Evolutionary conservation across 129 eudicot genomes (phyloP).

Genomic region (Centaurea solstitialis): DNA sequence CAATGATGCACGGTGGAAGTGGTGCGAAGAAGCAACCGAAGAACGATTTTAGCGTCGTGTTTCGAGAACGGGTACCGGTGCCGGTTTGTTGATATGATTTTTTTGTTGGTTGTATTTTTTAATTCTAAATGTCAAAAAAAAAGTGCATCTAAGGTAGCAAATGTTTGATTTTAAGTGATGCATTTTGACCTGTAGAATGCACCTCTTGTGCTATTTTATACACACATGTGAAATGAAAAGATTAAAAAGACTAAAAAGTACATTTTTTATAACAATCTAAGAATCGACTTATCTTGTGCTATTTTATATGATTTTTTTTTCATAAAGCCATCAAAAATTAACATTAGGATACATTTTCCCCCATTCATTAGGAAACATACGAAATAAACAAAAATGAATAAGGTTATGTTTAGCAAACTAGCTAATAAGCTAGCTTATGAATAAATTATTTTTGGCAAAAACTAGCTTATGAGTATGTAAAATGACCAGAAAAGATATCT

Average conservation of each 20-base stretch:
- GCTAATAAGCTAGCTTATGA: too few species aligned
- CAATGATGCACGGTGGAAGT: conserved; percentile 71
- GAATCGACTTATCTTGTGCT: background rate
- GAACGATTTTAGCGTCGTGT: conserved; percentile 31
- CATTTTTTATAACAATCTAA: background rate
- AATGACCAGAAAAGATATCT: too few species aligned
- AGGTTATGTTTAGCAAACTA: too few species aligned
- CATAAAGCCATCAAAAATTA: background rate
- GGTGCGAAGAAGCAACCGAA: conserved; percentile 38
- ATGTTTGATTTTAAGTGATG: background rate
- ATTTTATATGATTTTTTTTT: too few species aligned
- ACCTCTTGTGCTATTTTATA: background rate
- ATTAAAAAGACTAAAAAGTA: background rate
- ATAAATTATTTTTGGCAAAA: too few species aligned
- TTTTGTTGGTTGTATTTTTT: background rate
- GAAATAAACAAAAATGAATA: too few species aligned
- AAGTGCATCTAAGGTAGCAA: background rate
- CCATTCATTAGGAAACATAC: too few species aligned
- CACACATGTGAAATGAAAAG: background rate
- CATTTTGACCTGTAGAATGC: conserved; percentile 5
- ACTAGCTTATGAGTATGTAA: too few species aligned
- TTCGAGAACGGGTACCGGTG: conserved; percentile 25
- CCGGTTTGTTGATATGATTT: conserved; percentile 30
- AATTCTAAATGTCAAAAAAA: background rate
- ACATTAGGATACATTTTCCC: too few species aligned